phyloP scores from a whole-genome alignment of 805 yeast genomes.

The Wickerhamiella spandovensis region DNA sequence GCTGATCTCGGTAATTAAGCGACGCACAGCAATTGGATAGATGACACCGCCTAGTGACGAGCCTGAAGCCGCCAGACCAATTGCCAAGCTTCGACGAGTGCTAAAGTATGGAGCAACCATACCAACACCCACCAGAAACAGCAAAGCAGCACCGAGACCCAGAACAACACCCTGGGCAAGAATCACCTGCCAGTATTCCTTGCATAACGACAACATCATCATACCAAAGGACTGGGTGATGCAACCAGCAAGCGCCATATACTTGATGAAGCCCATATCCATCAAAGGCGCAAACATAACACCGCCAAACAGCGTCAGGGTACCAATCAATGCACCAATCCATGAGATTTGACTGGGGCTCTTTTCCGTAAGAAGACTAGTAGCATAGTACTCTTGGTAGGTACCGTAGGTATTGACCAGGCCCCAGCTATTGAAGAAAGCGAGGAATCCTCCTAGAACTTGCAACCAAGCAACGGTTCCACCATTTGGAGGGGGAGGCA shows the following conservation, averaged over 20 bases:
- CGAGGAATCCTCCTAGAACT: conserved; percentile 16
- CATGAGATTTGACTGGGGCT: conserved; percentile 16
- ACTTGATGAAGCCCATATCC: conserved; percentile 20
- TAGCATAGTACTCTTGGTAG: conserved; percentile 16
- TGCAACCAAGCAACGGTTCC: conserved; percentile 19
- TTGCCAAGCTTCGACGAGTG: conserved; percentile 31
- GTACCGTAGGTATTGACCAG: conserved; percentile 18
- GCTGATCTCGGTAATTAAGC: conserved; percentile 32
- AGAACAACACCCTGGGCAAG: conserved; percentile 39
- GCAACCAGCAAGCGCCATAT: conserved; percentile 17
- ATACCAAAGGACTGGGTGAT: conserved; percentile 20
- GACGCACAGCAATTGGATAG: conserved; percentile 35
- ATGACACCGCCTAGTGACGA: conserved; percentile 39
- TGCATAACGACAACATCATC: conserved; percentile 25
- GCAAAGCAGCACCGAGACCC: conserved; percentile 32
- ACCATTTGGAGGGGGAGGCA: conserved; percentile 19
- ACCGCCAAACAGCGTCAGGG: conserved; percentile 11
- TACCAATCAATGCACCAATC: conserved; percentile 13
- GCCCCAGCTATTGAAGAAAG: conserved; percentile 18
- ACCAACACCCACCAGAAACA: conserved; percentile 34
- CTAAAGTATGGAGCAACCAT: conserved; percentile 34
- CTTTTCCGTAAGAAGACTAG: conserved; percentile 1
- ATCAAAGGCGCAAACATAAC: conserved; percentile 22
- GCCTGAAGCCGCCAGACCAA: conserved; percentile 37
- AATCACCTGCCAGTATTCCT: conserved; percentile 36